These are phyloP conservation scores for Tolypocladium ophioglossoides DNA, from an alignment of 2,329 filamentous ascomycete genomes.

Conservation along the genomic window DNA sequence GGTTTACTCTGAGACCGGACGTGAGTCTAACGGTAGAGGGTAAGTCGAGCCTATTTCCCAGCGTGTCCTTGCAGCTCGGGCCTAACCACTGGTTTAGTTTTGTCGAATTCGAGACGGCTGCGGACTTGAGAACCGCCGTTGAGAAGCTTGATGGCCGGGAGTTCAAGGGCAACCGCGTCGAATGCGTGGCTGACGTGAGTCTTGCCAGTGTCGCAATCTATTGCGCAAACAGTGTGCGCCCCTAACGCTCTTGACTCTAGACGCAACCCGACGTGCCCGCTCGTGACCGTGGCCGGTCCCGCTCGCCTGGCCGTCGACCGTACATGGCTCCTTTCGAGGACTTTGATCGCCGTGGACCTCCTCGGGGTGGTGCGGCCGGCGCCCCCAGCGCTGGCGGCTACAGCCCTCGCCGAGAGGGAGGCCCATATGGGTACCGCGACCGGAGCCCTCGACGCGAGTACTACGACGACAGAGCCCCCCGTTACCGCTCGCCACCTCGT, in stretches of 20 bases:
- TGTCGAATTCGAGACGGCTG: conserved; percentile 92
- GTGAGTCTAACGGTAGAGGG: conserved; percentile 88
- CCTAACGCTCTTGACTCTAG: conserved; percentile 30
- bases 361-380: conserved; percentile 46
- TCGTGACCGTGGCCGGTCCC: conserved; percentile 65
- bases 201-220: not conserved
- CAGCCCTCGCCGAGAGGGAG: conserved; percentile 61
- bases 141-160: conserved; percentile 90
- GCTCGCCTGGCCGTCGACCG: conserved; percentile 58
- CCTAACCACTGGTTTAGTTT: conserved; percentile 51
- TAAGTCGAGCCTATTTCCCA: conserved; percentile 33
- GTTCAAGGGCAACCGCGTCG: conserved; percentile 83
- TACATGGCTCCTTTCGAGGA: conserved; percentile 63
- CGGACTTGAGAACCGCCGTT: conserved; percentile 80
- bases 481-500: conserved; percentile 71
- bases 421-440: conserved; percentile 72
- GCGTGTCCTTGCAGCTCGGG: too few relatives aligned
- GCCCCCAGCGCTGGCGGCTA: conserved; percentile 50
- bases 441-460: conserved; percentile 79
- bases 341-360: conserved; percentile 69
- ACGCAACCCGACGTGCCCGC: conserved; percentile 67
- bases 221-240: not conserved
- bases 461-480: conserved; percentile 68
- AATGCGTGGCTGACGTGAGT: conserved; percentile 74
- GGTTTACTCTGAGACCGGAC: conserved; percentile 92